A percentile compares a stretch with the other conserved stretches of the same genome.
These are phyloP conservation scores for Cyberlindnera mississippiensis DNA, from an alignment of 805 yeast species.

Conservation along the genomic window DNA sequence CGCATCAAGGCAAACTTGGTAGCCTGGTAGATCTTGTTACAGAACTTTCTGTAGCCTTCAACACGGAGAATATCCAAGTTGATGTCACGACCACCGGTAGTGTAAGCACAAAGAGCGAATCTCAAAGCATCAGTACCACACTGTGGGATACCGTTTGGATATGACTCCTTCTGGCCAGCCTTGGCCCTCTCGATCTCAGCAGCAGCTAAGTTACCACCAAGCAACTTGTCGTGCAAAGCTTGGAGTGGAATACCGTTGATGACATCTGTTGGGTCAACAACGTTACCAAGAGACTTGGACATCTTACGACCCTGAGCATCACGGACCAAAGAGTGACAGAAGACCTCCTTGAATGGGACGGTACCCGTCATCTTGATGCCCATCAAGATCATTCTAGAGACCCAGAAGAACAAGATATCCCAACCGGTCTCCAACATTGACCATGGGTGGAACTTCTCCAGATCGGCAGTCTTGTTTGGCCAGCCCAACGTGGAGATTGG, in stretches of 20 bases:
- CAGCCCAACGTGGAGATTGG: conserved; percentile 96
- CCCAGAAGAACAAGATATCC: conserved; percentile 99
- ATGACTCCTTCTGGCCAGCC: conserved; percentile 81
- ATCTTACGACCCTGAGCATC: conserved; percentile 99
- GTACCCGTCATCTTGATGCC: conserved; percentile 87
- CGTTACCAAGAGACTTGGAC: conserved; percentile 98
- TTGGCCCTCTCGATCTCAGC: conserved; percentile 83
- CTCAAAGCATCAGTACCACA: conserved; percentile 99
- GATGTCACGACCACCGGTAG: conserved; percentile 98
- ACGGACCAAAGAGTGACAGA: conserved; percentile 97
- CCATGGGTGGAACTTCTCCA: conserved; percentile 81
- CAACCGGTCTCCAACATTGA: conserved; percentile 97
- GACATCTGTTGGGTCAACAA: conserved; percentile 93
- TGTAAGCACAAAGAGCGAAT: conserved; percentile 96
- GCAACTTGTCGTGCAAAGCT: conserved; percentile 72
- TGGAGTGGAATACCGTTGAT: conserved; percentile 82
- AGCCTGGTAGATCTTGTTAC: conserved; percentile 99
- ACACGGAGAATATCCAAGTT: conserved; percentile 94
- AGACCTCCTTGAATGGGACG: conserved; percentile 92
- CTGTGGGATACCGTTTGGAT: conserved; percentile 97
- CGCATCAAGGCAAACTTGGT: conserved; percentile 94
- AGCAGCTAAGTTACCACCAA: conserved; percentile 82
- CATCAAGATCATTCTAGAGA: conserved; percentile 89
- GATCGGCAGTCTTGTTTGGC: conserved; percentile 78
- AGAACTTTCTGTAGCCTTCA: conserved; percentile 98